These are phyloP conservation scores for Colletotrichum caudatum DNA, from an alignment of 2,329 filamentous ascomycete genomes.

Conservation along the genomic window DNA sequence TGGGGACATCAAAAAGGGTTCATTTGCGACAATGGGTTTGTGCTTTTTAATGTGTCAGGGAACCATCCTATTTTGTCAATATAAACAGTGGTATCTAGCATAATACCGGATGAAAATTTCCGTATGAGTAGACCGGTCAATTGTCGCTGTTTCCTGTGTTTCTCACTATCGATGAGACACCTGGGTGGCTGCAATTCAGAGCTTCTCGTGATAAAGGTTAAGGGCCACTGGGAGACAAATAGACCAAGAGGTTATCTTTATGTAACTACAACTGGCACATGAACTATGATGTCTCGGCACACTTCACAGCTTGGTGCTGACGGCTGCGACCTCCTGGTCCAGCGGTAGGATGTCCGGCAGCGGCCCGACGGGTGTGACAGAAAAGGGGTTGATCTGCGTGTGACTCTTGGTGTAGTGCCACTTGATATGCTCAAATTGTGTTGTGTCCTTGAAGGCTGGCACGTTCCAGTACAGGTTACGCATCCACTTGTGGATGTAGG, in stretches of 20 bases:
- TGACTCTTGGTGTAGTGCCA: constrained; percentile 74
- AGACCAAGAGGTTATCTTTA: background rate
- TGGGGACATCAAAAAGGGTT: constrained; percentile 22
- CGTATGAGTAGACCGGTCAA: background rate
- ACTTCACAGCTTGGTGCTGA: constrained; percentile 41
- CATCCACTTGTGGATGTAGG: constrained; percentile 83
- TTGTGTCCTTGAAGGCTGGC: constrained; percentile 83
- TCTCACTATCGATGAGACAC: background rate
- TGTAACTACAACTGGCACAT: background rate
- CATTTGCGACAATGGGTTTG: background rate
- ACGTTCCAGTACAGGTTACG: constrained; percentile 86
- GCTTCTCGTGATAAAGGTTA: constrained; percentile 1
- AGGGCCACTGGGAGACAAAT: constrained; percentile 6
- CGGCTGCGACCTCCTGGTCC: constrained; percentile 81
- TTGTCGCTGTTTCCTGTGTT: background rate
- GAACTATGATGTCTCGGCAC: background rate
- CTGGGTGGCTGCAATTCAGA: constrained; percentile 9
- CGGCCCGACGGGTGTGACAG: constrained; percentile 88
- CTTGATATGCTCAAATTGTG: constrained; percentile 96
- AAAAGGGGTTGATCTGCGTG: constrained; percentile 73
- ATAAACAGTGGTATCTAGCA: constrained; percentile 26
- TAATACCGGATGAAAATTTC: constrained; percentile 30
- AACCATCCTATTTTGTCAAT: constrained; percentile 8
- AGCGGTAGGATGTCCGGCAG: constrained; percentile 82
- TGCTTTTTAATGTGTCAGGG: background rate